Percentiles rank a stretch among this genome's conserved stretches.
phyloP scores from a whole-genome alignment of 495 filamentous ascomycete genomes.

The Bacidia gigantensis region DNA sequence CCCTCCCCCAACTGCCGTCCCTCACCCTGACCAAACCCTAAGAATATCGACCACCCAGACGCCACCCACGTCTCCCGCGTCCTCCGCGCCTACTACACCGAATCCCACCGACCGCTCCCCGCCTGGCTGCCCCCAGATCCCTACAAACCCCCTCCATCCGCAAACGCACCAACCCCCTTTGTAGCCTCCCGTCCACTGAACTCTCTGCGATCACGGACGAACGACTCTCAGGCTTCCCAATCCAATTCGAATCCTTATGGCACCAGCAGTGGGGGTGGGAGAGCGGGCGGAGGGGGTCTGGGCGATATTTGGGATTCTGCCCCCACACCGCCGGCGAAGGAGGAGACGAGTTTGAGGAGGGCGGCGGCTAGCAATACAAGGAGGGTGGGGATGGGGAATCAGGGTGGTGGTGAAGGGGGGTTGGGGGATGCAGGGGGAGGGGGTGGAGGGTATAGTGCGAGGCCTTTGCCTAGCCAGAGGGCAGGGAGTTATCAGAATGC shows the following conservation, averaged over 20 bases:
- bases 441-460: slow-evolving; percentile 27
- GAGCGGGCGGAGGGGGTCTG: slow-evolving; percentile 34
- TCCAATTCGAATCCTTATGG: slow-evolving; percentile 8
- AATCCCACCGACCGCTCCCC: slow-evolving; percentile 73
- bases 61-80: slow-evolving; percentile 90
- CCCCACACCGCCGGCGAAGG: slow-evolving; percentile 30
- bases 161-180: slow-evolving; percentile 40
- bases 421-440: slow-evolving; percentile 17
- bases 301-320: slow-evolving; percentile 78
- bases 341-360: slow-evolving; percentile 40
- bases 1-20: slow-evolving; percentile 61
- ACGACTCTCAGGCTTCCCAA: background rate
- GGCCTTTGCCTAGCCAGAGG: slow-evolving; percentile 57
- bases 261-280: slow-evolving; percentile 6
- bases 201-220: slow-evolving; percentile 24
- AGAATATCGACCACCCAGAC: slow-evolving; percentile 54
- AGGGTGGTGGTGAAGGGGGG: slow-evolving; percentile 27
- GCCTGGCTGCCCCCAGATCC: slow-evolving; percentile 82
- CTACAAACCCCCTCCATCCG: slow-evolving; percentile 38
- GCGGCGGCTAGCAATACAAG: background rate
- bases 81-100: slow-evolving; percentile 85
- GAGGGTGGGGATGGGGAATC: background rate
- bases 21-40: slow-evolving; percentile 32
- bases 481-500: slow-evolving; percentile 55
- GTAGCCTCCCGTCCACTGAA: slow-evolving; percentile 36